A percentile compares a stretch with the other conserved stretches of the same genome.
Evolutionary conservation across 2,329 filamentous ascomycete species (phyloP).

Genomic region (Ceratocystis destructans): DNA sequence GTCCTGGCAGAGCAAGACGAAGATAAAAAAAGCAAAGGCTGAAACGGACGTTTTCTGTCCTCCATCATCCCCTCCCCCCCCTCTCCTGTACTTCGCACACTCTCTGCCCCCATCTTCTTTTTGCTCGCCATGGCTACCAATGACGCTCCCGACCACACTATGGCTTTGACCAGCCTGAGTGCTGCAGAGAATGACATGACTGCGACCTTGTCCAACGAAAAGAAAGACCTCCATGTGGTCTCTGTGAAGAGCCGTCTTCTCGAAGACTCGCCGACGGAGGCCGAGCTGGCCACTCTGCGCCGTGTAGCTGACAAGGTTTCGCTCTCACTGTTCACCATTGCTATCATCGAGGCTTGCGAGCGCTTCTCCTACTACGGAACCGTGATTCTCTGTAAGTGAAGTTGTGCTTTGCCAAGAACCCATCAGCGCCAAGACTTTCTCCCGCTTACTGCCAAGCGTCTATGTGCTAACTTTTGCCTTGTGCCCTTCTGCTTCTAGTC

Average conservation of each 20-base stretch:
- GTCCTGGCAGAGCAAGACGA: neutral
- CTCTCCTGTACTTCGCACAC: neutral
- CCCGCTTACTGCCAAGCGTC: neutral
- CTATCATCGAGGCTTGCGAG: conserved; percentile 56
- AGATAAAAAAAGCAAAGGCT: neutral
- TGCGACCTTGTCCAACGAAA: conserved; percentile 23
- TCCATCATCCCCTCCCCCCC: neutral
- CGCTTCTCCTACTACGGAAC: conserved; percentile 62
- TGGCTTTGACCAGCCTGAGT: conserved; percentile 24
- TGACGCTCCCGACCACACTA: conserved; percentile 28
- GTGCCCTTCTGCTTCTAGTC: conserved; percentile 23
- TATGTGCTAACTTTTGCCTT: neutral
- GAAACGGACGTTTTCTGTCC: neutral
- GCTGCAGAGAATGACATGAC: conserved; percentile 21
- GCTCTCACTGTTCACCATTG: conserved; percentile 46
- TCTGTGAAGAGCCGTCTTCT: conserved; percentile 22
- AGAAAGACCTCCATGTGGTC: conserved; percentile 22
- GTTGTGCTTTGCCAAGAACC: neutral
- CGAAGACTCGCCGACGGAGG: conserved; percentile 31
- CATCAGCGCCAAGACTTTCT: neutral
- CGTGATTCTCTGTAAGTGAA: conserved; percentile 45
- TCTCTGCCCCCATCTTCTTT: neutral
- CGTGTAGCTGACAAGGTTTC: conserved; percentile 46
- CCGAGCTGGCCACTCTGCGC: conserved; percentile 38
- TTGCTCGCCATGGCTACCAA: conserved; percentile 24